phyloP scores from a whole-genome alignment of 1,284 basidiomycete species.

The Waitea zeae region DNA sequence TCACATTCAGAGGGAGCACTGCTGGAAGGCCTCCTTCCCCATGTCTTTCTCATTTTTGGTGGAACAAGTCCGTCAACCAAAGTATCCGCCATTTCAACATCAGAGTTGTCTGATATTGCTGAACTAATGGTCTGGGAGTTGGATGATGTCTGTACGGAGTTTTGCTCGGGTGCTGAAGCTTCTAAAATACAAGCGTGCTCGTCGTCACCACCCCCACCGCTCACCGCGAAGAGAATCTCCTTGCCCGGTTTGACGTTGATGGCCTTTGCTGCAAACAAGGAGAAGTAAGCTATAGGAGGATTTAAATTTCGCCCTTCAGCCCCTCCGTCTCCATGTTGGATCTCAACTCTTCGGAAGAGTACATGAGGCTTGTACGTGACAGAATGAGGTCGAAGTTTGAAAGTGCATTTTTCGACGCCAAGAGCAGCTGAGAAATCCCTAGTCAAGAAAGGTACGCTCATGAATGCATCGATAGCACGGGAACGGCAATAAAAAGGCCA shows the following conservation, averaged over 20 bases:
- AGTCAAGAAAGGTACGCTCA: too few relatives aligned
- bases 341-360: too few relatives aligned
- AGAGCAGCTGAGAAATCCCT: too few relatives aligned
- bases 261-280: constrained; percentile 42
- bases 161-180: constrained; percentile 4
- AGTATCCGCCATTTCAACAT: neutral
- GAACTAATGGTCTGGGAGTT: constrained; percentile 16
- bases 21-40: too few relatives aligned
- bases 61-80: neutral
- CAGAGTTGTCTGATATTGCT: constrained; percentile 36
- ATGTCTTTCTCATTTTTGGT: neutral
- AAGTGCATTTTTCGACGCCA: too few relatives aligned
- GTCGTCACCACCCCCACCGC: constrained; percentile 7
- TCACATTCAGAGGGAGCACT: too few relatives aligned
- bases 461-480: too few relatives aligned
- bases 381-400: too few relatives aligned
- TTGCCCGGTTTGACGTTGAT: constrained; percentile 51
- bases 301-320: too few relatives aligned
- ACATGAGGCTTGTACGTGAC: too few relatives aligned
- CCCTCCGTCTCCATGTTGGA: too few relatives aligned
- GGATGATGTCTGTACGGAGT: constrained; percentile 1
- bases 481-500: too few relatives aligned
- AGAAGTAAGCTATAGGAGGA: constrained; percentile 39
- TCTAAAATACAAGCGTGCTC: constrained; percentile 9
- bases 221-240: constrained; percentile 40